Evolutionary conservation across 495 filamentous ascomycete genomes (phyloP), one percentile per base, ranked within the genome.

Genomic region (Hypoxylon rickii): DNA sequence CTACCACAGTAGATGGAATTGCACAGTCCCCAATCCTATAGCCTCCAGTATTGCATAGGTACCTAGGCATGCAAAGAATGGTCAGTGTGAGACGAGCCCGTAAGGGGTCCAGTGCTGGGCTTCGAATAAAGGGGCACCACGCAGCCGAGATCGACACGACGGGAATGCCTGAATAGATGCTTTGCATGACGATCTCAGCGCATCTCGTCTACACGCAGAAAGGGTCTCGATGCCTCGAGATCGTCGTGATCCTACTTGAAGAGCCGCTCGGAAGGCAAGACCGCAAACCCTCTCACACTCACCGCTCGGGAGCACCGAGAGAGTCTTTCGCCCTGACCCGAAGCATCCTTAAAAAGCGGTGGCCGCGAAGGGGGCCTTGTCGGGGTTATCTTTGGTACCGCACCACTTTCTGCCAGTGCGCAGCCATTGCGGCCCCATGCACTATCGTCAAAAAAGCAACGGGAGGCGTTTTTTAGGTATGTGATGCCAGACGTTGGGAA

Each of bases 141-240:
- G 24, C 32, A 50, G 57, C 33, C 20, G 7, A 39, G 50, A 61
- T 61, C 57, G 38, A 42, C 57, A 29, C 34, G 37, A 29, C 21
- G 24, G 13, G 21, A 54, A 43, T 34, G 32, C 38, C 20, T 40
- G 12, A 8, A 29, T 43, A 34, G 15, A 41, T 50, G 24, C 38
- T 57, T 29, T 36, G 15, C 39, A 44, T 36, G 19, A 16, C 21
- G 21, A 44, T 40, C 43, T 37, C 36, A 24, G 7, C n/a, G 15
- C 19, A 45, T 49, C 20, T 19, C 16, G 31, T 47, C 49, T 59
- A 36, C 29, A 20, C 31, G 32, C 32, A 13, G 32, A 34, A 34
- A 34, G 33, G 46, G 17, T 26, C 37, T 48, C 49, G 37, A 22
- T 43, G 32, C 36, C 48, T 16, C 32, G 7, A 21, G 16, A 41